Conservation (phyloP, 2,329 filamentous ascomycete genomes). For the Dendryphion nanum region DNA sequence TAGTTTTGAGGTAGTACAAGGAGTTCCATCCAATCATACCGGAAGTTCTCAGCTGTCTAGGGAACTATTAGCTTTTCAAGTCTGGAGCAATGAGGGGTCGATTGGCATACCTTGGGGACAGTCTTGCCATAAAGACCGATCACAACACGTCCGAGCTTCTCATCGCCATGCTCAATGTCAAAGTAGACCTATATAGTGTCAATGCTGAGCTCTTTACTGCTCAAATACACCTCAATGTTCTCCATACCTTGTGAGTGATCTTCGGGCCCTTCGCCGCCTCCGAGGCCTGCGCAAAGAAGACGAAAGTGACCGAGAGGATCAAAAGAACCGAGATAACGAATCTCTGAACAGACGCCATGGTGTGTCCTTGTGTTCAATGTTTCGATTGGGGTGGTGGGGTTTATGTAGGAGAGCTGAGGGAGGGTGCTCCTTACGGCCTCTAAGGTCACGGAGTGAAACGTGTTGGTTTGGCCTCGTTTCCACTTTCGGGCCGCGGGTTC, state of each 20-base stretch:
- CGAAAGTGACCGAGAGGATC: conserved; percentile 64
- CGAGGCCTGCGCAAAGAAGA: conserved; percentile 34
- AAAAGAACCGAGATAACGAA: conserved; percentile 71
- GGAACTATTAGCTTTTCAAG: conserved; percentile 10
- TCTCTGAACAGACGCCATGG: conserved; percentile 74
- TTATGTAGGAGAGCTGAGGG: conserved; percentile 28
- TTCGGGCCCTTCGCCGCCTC: conserved; percentile 69
- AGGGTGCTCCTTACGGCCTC: conserved; percentile 14
- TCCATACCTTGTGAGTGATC: conserved; percentile 81
- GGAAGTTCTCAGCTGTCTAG: conserved; percentile 65
- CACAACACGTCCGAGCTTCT: conserved; percentile 71
- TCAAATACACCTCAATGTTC: neutral
- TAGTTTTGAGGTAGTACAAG: conserved; percentile 1
- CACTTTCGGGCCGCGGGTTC: conserved; percentile 4
- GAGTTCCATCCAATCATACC: conserved; percentile 41
- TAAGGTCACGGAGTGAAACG: conserved; percentile 1
- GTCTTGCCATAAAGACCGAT: conserved; percentile 87
- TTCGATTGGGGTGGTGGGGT: conserved; percentile 16
- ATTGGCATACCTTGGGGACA: conserved; percentile 63
- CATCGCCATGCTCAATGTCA: conserved; percentile 74
- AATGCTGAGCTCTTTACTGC: no score
- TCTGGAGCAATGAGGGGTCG: neutral
- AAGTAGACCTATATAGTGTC: conserved; percentile 71
- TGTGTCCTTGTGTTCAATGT: conserved; percentile 30
- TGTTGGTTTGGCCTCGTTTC: conserved; percentile 3